These are phyloP conservation scores for Tolypocladium sp. DNA, from an alignment of 2,329 filamentous ascomycete species.

Conservation along the genomic window DNA sequence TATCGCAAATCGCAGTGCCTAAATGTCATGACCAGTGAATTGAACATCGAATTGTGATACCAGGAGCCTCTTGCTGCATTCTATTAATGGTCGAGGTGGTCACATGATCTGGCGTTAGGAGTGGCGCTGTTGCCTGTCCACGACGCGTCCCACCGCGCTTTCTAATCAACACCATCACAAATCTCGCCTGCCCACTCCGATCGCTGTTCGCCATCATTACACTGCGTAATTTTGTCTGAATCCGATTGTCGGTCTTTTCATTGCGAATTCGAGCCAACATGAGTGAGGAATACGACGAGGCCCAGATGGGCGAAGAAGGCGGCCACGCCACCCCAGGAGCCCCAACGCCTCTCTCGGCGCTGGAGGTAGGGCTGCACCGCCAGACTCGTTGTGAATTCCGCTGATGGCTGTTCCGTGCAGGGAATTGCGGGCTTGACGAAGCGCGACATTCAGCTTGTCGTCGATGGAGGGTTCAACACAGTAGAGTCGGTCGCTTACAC, in stretches of 20 bases:
- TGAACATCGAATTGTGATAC: neutral
- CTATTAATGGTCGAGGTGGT: neutral
- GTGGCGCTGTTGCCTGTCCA: conserved; percentile 15
- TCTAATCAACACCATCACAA: conserved; percentile 11
- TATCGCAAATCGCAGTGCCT: neutral
- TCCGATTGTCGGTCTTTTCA: neutral
- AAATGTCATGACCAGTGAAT: neutral
- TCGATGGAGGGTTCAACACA: conserved; percentile 90
- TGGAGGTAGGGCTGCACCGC: conserved; percentile 60
- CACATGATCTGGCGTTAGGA: conserved; percentile 30
- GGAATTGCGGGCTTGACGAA: conserved; percentile 85
- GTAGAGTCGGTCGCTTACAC: conserved; percentile 95
- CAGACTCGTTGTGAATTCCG: neutral
- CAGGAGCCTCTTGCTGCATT: neutral
- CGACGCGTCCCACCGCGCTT: conserved; percentile 26
- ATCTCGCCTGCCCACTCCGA: conserved; percentile 7
- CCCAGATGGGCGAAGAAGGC: conserved; percentile 57
- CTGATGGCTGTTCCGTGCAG: conserved; percentile 32
- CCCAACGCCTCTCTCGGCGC: conserved; percentile 75
- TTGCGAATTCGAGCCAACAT: conserved; percentile 17
- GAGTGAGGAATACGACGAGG: conserved; percentile 55
- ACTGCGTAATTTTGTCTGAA: neutral
- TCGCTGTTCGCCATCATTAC: neutral
- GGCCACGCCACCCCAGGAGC: conserved; percentile 76
- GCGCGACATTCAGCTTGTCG: conserved; percentile 84